Base-by-base conservation (phyloP, 139 green algal genomes). In the Raphidocelis subcapitata region DNA sequence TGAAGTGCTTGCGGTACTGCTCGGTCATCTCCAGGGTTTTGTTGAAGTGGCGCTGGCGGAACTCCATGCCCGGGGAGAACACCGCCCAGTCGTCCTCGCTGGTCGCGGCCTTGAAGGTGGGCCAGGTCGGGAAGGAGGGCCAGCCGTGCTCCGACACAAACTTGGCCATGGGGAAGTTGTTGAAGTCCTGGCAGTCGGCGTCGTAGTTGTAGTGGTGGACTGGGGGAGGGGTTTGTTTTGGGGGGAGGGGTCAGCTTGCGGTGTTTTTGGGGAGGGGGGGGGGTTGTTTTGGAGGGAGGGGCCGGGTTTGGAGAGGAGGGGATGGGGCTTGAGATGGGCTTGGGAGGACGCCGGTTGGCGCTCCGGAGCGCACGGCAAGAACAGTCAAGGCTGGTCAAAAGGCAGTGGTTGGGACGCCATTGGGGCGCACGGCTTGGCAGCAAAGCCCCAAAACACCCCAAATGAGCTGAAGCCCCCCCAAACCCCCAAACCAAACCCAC, bases 161-260 rank as follows among this genome's bases (percentile, higher is more conserved):
- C 54, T 78, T 78, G 51, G 62, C 33, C 72, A 67, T 60, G 16
- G 72, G 72, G 72, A 52, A 78, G 26, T 63, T 78, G 36, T 72
- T 66, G 33, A 55, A 36, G 28, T 72, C 62, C 51, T 72, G 46
- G 63, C 62, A 72, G 63, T 78, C 57, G 62, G 49, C 44, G 63
- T 73, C 61, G 62, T 78, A 78, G 63, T 78, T 62, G 26, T 78
- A 78, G 60, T 68, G 65, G 61, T 76, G 61, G 14, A 76, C 61
- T 69, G 47, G 61, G 20, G 33, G 33, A 15, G 31, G 61, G 16
- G 61, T 16, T n/a, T 41, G 26, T 67, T 0, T 2, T 67, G 28
- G 61, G 23, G 61, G 31, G 31, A 28, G 23, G 33, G 23, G 32
- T 21, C 1, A 31, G 1, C 23, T n/a, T n/a, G n/a, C 54, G 54